These are phyloP conservation scores for Apiospora phragmitis DNA, from an alignment of 2,329 filamentous ascomycete species.

Conservation along the genomic window DNA sequence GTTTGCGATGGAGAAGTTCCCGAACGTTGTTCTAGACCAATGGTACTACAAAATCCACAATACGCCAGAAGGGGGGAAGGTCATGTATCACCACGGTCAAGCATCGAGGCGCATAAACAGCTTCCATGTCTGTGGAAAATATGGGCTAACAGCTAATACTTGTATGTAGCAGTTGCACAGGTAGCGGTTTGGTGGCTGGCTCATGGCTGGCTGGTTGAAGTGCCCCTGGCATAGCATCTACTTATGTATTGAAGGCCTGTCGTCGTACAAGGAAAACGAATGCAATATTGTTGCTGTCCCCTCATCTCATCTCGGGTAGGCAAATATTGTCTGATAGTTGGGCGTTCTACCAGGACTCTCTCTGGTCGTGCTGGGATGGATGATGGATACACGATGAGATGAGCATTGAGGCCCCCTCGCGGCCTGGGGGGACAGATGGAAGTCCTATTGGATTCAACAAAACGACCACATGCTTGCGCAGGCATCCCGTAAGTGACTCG, in stretches of 20 bases:
- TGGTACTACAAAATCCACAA: constrained; percentile 1
- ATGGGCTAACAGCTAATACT: background rate
- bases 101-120: background rate
- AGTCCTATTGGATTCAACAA: constrained; percentile 2
- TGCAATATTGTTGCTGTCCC: background rate
- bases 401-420: background rate
- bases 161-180: background rate
- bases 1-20: background rate
- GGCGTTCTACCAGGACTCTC: background rate
- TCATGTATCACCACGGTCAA: constrained; percentile 1
- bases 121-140: background rate
- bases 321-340: background rate
- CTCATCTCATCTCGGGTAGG: background rate
- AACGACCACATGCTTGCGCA: constrained; percentile 4
- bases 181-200: background rate
- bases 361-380: background rate
- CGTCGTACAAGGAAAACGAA: background rate
- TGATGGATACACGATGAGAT: background rate
- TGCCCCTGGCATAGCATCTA: background rate
- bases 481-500: background rate
- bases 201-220: background rate
- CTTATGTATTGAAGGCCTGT: background rate
- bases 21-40: constrained; percentile 5
- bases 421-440: background rate
- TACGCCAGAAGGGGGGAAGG: background rate